Base-by-base conservation (phyloP, 2,329 filamentous ascomycete genomes). In the Chrysoporthe deuterocubensis region DNA sequence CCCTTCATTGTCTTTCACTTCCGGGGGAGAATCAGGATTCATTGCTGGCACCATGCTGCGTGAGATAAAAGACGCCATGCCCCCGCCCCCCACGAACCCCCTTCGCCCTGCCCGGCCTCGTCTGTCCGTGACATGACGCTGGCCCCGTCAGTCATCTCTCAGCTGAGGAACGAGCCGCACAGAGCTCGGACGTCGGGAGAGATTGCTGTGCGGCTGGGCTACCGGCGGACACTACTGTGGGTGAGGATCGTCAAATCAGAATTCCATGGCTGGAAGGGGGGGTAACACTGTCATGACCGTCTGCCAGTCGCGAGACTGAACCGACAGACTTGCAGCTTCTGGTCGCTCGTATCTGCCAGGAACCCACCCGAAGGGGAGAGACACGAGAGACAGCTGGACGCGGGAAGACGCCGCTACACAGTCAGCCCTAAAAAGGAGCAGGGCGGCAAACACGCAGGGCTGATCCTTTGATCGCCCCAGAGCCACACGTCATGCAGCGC, bases 401-500 rank as follows among this genome's bases (percentile, higher is more conserved):
- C 16, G 16, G 44, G 44, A n/a, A 48, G 18, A n/a, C 6, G 44
- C 18, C 16, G 44, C 14, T 46, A 2, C 14, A 5, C 46, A 7
- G 46, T 48, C 46, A 48, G n/a, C 14, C 44, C 14, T 46, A 46
- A 46, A 46, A 16, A 18, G 11, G 14, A 18, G 13, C 14, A 46
- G 44, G 50, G 50, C 50, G 48, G 32, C 13, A 26, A 54, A 32
- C 26, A 48, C 37, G 37, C 26, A 40, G 37, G 37, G 37, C 37
- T 6, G 9, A 40, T 9, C 37, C 37, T 40, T 9, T 40, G 5
- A 40, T 40, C 37, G 9, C 6, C 37, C 37, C 37, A 13, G 50
- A 32, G 26, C 32, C 50, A 54, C 50, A 54, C 50, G 50, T 54
- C 50, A 54, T 54, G 21, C 48, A 52, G 11, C 50, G 11, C 50